Percentiles rank a stretch among this genome's conserved stretches.
phyloP scores from a whole-genome alignment of 2,329 filamentous ascomycete genomes.

The Endocalyx cinctus region DNA sequence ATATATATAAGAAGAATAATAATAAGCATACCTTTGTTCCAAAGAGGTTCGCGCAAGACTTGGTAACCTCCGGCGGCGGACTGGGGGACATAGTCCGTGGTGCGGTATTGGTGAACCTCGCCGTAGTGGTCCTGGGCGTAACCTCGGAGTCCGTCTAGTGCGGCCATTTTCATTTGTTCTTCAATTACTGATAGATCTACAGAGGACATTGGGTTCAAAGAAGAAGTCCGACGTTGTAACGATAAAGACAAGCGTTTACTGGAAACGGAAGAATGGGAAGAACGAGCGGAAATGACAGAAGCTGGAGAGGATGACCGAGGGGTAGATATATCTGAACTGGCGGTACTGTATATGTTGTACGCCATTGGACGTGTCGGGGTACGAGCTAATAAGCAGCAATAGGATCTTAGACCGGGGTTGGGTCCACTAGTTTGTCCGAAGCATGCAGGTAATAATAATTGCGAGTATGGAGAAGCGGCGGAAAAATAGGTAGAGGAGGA shows the following conservation, averaged over 20 bases:
- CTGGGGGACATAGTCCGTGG: conserved; percentile 51
- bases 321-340: conserved; percentile 48
- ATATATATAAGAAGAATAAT: conserved; percentile 5
- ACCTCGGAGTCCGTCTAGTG: conserved; percentile 56
- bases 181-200: conserved; percentile 55
- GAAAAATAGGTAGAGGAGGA: conserved; percentile 12
- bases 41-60: conserved; percentile 56
- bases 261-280: conserved; percentile 47
- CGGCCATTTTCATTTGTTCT: conserved; percentile 55
- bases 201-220: conserved; percentile 51
- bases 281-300: conserved; percentile 42
- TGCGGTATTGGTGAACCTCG: conserved; percentile 49
- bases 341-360: conserved; percentile 42
- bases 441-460: conserved; percentile 10
- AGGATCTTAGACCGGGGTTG: conserved; percentile 13
- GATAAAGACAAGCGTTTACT: conserved; percentile 48
- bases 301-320: conserved; percentile 50
- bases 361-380: conserved; percentile 34
- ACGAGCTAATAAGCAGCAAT: conserved; percentile 17
- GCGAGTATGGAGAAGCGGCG: conserved; percentile 6
- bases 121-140: conserved; percentile 54
- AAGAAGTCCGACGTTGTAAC: conserved; percentile 44
- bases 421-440: conserved; percentile 12
- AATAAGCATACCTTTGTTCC: conserved; percentile 56
- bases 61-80: conserved; percentile 55